Conservation (phyloP, 1,139 yeast genomes). For the Yamadazyma dushanensis region DNA sequence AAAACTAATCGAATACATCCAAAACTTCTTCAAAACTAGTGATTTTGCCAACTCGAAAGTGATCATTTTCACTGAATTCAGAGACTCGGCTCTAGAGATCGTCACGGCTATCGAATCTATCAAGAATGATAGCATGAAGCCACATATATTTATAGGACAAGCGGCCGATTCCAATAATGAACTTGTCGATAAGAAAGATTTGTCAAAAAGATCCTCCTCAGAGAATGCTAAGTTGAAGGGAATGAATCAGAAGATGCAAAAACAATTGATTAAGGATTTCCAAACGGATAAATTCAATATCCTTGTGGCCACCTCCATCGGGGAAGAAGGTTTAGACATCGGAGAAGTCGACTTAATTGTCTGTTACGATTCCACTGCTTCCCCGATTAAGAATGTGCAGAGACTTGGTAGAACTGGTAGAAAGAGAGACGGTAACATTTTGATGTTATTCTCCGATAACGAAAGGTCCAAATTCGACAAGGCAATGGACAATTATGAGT, state of each 20-base stretch:
- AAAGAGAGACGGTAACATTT: slow-evolving; percentile 81
- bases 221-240: slow-evolving; percentile 56
- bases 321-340: slow-evolving; percentile 97
- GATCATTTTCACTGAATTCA: slow-evolving; percentile 80
- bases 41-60: slow-evolving; percentile 58
- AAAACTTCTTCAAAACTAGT: slow-evolving; percentile 48
- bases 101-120: slow-evolving; percentile 59
- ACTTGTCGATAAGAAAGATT: slow-evolving; percentile 28
- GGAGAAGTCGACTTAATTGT: slow-evolving; percentile 95
- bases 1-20: slow-evolving; percentile 56
- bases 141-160: slow-evolving; percentile 94
- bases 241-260: slow-evolving; percentile 74
- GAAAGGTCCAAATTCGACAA: slow-evolving; percentile 80
- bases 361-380: slow-evolving; percentile 88
- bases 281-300: slow-evolving; percentile 71
- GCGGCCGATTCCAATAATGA: slow-evolving; percentile 33
- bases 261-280: slow-evolving; percentile 71
- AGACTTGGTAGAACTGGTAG: slow-evolving; percentile 99
- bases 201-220: slow-evolving; percentile 37
- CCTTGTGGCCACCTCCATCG: slow-evolving; percentile 93
- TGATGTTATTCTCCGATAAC: slow-evolving; percentile 73
- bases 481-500: slow-evolving; percentile 82
- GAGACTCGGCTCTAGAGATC: slow-evolving; percentile 89
- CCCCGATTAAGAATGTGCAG: slow-evolving; percentile 92
- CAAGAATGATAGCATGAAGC: slow-evolving; percentile 40